Percentiles rank a stretch among this genome's conserved stretches.
These are phyloP conservation scores for Areca catechu DNA, from an alignment of 176 grass and related monocot species.

Conservation along the genomic window DNA sequence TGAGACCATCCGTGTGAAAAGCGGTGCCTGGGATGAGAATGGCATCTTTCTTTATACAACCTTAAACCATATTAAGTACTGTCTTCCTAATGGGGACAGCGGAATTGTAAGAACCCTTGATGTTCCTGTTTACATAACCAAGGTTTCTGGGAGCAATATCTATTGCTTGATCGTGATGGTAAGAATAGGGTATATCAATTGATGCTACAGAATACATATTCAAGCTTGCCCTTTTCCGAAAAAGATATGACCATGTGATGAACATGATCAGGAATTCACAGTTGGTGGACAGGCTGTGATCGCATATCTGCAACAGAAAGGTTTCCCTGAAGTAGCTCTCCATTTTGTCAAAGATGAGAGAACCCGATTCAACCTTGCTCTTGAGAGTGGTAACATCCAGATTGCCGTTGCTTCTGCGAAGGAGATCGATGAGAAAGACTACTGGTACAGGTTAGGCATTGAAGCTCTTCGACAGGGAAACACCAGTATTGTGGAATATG, in stretches of 20 bases:
- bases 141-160: conserved; percentile 61
- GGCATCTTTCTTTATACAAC: conserved; percentile 85
- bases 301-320: conserved; percentile 95
- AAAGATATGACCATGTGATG: conserved; percentile 96
- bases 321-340: conserved; percentile 97
- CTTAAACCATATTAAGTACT: conserved; percentile 98
- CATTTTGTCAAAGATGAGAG: conserved; percentile 99
- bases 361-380: conserved; percentile 86
- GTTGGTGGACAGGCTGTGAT: conserved; percentile 88
- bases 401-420: conserved; percentile 93
- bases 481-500: conserved; percentile 83
- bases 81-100: conserved; percentile 90
- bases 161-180: conserved; percentile 84
- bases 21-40: conserved; percentile 99
- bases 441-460: conserved; percentile 83
- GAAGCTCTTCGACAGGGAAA: conserved; percentile 82
- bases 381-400: conserved; percentile 93
- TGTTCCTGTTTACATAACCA: conserved; percentile 92
- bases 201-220: conserved; percentile 98
- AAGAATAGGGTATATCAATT: conserved; percentile 75
- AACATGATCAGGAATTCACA: conserved; percentile 93
- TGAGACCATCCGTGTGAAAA: conserved; percentile 98
- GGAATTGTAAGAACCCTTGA: conserved; percentile 95
- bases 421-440: conserved; percentile 91
- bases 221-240: conserved; percentile 74